Evolutionary conservation across 148 eudicot species (phyloP).

Genomic region (Persicaria tinctoria): DNA sequence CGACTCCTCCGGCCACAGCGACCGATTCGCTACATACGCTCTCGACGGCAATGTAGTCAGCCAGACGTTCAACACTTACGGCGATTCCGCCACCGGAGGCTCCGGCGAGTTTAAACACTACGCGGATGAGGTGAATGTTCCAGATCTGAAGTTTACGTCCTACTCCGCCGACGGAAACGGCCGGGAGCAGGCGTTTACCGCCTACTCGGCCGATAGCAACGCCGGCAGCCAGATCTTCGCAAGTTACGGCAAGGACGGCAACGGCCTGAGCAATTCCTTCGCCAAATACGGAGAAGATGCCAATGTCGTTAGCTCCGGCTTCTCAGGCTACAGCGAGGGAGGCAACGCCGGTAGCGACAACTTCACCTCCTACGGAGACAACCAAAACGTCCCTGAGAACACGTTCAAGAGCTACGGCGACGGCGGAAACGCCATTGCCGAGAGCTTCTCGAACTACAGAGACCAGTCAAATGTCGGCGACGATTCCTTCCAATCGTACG

Average conservation of each 20-base stretch:
- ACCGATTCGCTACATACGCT: conserved; percentile 43
- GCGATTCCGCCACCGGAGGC: conserved; percentile 49
- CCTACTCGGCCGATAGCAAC: conserved; percentile 32
- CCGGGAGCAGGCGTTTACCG: conserved; percentile 23
- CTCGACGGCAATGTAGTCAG: conserved; percentile 31
- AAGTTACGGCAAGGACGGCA: conserved; percentile 51
- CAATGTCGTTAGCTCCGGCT: conserved; percentile 38
- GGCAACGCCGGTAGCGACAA: conserved; percentile 34
- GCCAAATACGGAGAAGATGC: conserved; percentile 30
- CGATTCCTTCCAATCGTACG: conserved; percentile 40
- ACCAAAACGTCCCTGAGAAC: conserved; percentile 42
- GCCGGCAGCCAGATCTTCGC: conserved; percentile 41
- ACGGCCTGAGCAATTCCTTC: conserved; percentile 31
- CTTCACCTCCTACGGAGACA: conserved; percentile 39
- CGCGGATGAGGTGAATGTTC: conserved; percentile 31
- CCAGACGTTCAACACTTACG: conserved; percentile 52
- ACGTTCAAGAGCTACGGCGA: conserved; percentile 34
- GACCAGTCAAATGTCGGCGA: conserved; percentile 48
- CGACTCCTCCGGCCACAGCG: conserved; percentile 48
- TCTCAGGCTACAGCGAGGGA: conserved; percentile 27
- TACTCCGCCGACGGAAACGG: conserved; percentile 55
- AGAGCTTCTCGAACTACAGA: conserved; percentile 39
- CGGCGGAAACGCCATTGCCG: conserved; percentile 30
- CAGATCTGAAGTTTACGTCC: conserved; percentile 42
- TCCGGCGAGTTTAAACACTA: conserved; percentile 36